These are phyloP conservation scores for Cryphonectria radicalis DNA, from an alignment of 2,329 filamentous ascomycete species.

Conservation along the genomic window DNA sequence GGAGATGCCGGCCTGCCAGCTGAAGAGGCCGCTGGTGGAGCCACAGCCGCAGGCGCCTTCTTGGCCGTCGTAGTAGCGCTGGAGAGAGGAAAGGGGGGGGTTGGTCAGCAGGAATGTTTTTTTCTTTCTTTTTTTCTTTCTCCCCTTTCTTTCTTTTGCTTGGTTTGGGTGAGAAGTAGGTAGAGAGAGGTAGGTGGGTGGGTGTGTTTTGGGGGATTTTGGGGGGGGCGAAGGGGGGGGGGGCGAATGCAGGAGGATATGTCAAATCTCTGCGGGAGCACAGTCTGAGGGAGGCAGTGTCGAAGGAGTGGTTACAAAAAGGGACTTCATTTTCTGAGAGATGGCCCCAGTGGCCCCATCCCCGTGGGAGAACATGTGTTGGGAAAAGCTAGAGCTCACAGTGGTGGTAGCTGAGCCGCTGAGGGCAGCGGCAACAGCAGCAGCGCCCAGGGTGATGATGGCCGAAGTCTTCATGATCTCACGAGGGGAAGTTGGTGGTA, in stretches of 20 bases:
- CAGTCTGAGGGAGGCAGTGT: not conserved
- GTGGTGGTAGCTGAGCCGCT: conserved; percentile 28
- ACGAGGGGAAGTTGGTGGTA: not conserved
- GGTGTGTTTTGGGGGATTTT: no score
- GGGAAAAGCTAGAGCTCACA: conserved; percentile 2
- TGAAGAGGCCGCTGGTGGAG: not conserved
- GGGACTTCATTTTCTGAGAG: no score
- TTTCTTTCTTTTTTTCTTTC: no score
- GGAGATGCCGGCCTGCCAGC: conserved; percentile 23
- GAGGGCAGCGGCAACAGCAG: conserved; percentile 16
- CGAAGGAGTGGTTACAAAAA: not conserved
- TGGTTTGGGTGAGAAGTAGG: not conserved
- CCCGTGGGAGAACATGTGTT: not conserved
- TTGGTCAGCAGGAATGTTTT: not conserved
- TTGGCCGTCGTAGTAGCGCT: conserved; percentile 29
- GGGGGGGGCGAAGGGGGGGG: no score
- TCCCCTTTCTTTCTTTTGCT: not conserved
- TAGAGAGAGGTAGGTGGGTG: not conserved
- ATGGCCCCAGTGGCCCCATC: no score
- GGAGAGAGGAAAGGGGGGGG: not conserved
- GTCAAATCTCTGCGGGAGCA: not conserved
- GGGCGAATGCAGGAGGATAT: not conserved
- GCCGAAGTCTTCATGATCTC: conserved; percentile 4
- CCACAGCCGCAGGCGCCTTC: conserved; percentile 28
- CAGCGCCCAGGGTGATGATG: not conserved